phyloP scores from a whole-genome alignment of 306 rosid species.

The Betula pendula region DNA sequence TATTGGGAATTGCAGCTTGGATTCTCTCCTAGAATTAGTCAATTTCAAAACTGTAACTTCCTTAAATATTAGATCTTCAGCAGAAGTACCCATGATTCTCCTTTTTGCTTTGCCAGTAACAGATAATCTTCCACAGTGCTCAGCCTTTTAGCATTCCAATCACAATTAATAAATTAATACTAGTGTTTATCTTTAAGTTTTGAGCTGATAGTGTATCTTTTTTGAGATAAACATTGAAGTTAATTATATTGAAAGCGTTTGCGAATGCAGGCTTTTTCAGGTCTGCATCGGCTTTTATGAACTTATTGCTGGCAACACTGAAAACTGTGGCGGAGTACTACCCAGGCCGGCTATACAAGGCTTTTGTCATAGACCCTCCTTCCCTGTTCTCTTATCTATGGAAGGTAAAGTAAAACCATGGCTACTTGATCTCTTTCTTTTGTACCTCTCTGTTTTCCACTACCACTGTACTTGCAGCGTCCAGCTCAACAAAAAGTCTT shows the following conservation, averaged over 20 bases:
- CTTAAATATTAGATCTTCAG: constrained; percentile 38
- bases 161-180: background rate
- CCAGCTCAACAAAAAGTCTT: background rate
- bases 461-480: background rate
- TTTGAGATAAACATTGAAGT: background rate
- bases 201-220: background rate
- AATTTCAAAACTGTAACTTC: constrained; percentile 47
- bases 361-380: constrained; percentile 92
- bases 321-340: constrained; percentile 78
- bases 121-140: background rate
- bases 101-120: constrained; percentile 36
- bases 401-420: constrained; percentile 70
- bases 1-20: constrained; percentile 68
- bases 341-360: constrained; percentile 67
- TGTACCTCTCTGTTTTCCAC: constrained; percentile 29
- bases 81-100: constrained; percentile 48
- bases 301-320: constrained; percentile 60
- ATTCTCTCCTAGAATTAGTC: constrained; percentile 44
- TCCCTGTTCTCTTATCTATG: constrained; percentile 81
- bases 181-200: background rate
- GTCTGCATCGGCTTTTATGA: constrained; percentile 91
- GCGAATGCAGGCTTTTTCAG: constrained; percentile 79
- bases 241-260: constrained; percentile 4
- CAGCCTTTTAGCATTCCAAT: constrained; percentile 11
- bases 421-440: constrained; percentile 15